Percentiles rank a stretch among this genome's conserved stretches.
These are phyloP conservation scores for Lactarius vividus DNA, from an alignment of 768 basidiomycete species.

Conservation along the genomic window DNA sequence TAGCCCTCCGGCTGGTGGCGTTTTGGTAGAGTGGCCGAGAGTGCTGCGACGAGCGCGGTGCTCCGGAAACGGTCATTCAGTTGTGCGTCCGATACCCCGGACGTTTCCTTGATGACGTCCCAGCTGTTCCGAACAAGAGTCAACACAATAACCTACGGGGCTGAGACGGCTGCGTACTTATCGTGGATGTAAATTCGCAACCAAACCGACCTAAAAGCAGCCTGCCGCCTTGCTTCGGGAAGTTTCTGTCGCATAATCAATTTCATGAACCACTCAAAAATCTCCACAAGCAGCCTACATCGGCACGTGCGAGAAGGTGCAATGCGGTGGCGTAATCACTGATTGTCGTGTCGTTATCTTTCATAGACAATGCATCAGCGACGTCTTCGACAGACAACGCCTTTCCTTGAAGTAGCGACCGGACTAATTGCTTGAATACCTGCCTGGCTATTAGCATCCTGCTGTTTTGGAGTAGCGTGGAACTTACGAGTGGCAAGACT, in stretches of 20 bases:
- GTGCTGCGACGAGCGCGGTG: constrained; percentile 73
- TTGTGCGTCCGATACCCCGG: constrained; percentile 73
- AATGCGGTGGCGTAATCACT: constrained; percentile 70
- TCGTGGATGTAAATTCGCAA: constrained; percentile 85
- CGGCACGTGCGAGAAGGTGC: constrained; percentile 56
- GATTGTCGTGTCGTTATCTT: constrained; percentile 62
- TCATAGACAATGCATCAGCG: constrained; percentile 81
- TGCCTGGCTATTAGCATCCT: constrained; percentile 34
- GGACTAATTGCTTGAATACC: constrained; percentile 69
- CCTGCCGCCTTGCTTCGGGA: constrained; percentile 64
- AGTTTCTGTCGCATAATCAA: constrained; percentile 45
- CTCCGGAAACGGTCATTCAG: constrained; percentile 65
- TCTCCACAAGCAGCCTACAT: constrained; percentile 38
- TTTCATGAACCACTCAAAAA: not conserved
- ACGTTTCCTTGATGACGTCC: constrained; percentile 69
- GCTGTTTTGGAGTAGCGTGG: not conserved
- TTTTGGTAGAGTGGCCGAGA: constrained; percentile 48
- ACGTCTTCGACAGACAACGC: constrained; percentile 75
- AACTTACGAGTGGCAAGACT: constrained; percentile 51
- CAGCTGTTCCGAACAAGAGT: constrained; percentile 51
- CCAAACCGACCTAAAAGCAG: constrained; percentile 79
- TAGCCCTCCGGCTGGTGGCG: constrained; percentile 45
- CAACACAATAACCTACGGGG: not conserved
- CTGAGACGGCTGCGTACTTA: constrained; percentile 49
- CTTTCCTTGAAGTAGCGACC: constrained; percentile 69